These are phyloP conservation scores for Populus deltoides DNA, from an alignment of 345 rosid species.

Conservation along the genomic window DNA sequence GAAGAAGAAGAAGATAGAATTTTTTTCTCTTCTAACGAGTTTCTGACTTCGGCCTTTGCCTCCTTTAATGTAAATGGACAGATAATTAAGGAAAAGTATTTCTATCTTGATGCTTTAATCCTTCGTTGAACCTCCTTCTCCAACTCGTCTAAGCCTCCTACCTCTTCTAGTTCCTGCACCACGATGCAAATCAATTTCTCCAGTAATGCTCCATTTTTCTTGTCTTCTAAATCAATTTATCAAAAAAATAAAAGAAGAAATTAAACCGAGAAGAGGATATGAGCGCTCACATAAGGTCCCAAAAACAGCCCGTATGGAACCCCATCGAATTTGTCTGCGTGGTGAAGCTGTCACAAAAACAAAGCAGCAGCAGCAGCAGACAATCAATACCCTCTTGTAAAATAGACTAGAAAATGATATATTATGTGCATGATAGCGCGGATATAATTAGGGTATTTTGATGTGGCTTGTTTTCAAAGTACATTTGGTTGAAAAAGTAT, in stretches of 20 bases:
- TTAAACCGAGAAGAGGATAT: not conserved
- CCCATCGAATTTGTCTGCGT: conserved; percentile 77
- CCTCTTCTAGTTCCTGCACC: conserved; percentile 69
- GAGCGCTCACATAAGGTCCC: conserved; percentile 64
- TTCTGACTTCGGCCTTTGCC: not conserved
- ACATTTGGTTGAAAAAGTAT: too few relatives aligned
- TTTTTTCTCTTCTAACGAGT: too few relatives aligned
- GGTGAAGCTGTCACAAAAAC: conserved; percentile 60
- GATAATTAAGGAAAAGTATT: not conserved
- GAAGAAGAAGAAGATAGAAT: too few relatives aligned
- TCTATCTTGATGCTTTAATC: conserved; percentile 27
- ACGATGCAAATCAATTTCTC: not conserved
- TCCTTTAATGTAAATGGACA: too few relatives aligned
- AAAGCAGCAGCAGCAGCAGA: not conserved
- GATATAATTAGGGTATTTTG: too few relatives aligned
- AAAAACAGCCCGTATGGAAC: conserved; percentile 91
- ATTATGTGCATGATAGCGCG: too few relatives aligned
- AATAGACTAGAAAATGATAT: too few relatives aligned
- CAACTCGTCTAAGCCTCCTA: conserved; percentile 75
- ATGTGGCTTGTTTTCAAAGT: too few relatives aligned
- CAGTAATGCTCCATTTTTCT: too few relatives aligned
- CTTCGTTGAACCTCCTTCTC: conserved; percentile 68
- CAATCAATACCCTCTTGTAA: not conserved
- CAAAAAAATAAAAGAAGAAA: not conserved
- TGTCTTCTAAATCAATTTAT: not conserved